Evolutionary conservation across 192 early-diverging fungal species (phyloP).

Genomic region (Backusella parvicylindrica): DNA sequence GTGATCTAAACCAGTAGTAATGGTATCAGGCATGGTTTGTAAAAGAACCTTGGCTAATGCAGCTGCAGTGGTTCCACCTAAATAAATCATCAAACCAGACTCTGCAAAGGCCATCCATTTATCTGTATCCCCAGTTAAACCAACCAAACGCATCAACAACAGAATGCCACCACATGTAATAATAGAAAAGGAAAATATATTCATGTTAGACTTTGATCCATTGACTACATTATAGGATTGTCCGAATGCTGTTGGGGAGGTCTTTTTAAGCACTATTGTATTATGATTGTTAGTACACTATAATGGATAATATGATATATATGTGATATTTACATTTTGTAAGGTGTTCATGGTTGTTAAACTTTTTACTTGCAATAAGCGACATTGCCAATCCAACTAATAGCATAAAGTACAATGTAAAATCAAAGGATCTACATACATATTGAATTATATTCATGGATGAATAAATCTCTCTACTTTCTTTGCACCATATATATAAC

Average conservation of each 20-base stretch:
- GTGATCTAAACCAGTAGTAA: conserved; percentile 37
- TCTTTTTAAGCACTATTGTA: background rate
- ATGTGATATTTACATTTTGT: conserved; percentile 45
- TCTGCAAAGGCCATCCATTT: conserved; percentile 45
- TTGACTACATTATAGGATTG: conserved; percentile 30
- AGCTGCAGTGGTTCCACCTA: conserved; percentile 43
- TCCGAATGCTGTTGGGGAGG: conserved; percentile 19
- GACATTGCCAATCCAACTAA: conserved; percentile 34
- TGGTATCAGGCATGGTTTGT: conserved; percentile 47
- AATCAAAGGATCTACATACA: background rate
- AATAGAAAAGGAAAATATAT: conserved; percentile 36
- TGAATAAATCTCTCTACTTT: too few relatives aligned
- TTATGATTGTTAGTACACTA: too few relatives aligned
- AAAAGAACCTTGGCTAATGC: conserved; percentile 48
- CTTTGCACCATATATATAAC: background rate
- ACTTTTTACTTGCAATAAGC: conserved; percentile 38
- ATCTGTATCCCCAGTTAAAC: conserved; percentile 26
- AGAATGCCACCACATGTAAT: conserved; percentile 36
- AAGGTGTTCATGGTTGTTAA: conserved; percentile 50
- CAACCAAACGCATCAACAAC: conserved; percentile 17
- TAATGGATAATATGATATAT: too few relatives aligned
- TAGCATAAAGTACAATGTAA: conserved; percentile 31
- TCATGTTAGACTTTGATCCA: conserved; percentile 13
- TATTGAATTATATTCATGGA: too few relatives aligned
- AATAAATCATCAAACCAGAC: conserved; percentile 44